A percentile compares a stretch with the other conserved stretches of the same genome.
Evolutionary conservation across 148 eudicot genomes (phyloP).

Genomic region (Pharnaceum exiguum): DNA sequence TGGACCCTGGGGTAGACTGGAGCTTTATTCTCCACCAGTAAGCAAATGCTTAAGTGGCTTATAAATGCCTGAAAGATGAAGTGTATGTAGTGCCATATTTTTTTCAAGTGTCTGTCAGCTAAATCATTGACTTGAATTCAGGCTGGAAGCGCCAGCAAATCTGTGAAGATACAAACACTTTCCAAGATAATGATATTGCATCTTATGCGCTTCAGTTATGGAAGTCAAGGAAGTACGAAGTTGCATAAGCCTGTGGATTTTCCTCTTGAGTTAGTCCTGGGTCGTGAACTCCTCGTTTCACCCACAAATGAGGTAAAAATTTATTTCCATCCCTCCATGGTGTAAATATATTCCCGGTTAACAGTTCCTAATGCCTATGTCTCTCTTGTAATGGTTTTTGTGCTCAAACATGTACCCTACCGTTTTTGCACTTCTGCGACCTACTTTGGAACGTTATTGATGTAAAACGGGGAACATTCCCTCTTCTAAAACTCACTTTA

Average conservation of each 20-base stretch:
- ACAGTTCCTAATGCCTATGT: too few species aligned
- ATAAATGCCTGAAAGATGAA: too few species aligned
- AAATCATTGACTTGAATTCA: slow-evolving; percentile 21
- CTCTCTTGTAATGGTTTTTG: too few species aligned
- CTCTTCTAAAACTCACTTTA: too few species aligned
- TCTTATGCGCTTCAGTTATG: slow-evolving; percentile 92
- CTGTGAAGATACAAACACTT: slow-evolving; percentile 65
- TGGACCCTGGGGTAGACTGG: not conserved
- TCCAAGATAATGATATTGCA: slow-evolving; percentile 88
- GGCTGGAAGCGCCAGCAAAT: slow-evolving; percentile 90
- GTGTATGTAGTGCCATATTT: not conserved
- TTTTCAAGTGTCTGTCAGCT: not conserved
- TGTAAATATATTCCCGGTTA: too few species aligned
- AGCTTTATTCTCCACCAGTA: not conserved
- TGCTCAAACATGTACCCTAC: too few species aligned
- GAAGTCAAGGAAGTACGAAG: slow-evolving; percentile 84
- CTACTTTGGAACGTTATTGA: too few species aligned
- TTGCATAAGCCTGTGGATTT: slow-evolving; percentile 75
- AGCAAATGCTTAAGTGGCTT: not conserved
- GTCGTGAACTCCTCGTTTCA: slow-evolving; percentile 71
- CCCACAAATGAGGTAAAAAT: slow-evolving; percentile 56
- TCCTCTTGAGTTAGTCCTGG: slow-evolving; percentile 71
- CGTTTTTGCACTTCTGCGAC: too few species aligned
- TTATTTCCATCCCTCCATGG: not conserved
- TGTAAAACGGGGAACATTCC: too few species aligned